Base-by-base conservation (phyloP, 2,329 filamentous ascomycete species). In the Penicillium digitatum region DNA sequence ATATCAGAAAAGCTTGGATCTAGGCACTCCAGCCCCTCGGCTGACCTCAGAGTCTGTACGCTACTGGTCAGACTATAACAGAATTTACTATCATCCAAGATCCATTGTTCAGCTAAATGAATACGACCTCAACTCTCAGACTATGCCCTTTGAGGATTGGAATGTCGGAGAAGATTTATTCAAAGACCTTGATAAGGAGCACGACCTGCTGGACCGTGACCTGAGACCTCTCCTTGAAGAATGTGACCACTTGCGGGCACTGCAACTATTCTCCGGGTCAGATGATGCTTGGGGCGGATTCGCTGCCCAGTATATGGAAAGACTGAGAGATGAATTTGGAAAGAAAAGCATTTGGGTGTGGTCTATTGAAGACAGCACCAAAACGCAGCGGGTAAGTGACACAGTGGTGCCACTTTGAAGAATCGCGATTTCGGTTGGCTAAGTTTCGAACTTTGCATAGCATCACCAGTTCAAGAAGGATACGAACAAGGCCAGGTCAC, bases 51-150 rank as follows among this genome's bases (percentile, higher is more conserved):
- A 85, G 7, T 82, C 83, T 11, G 88, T 97, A n/a, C 84, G 90
- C 51, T 97, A 94, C 76, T 99, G 94, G 93, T 95, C 91, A 31
- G 94, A 99, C 73, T 97, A 91, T 74, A 95, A 90, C 63, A 85
- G 90, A 26, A 83, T 94, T n/a, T 99, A 86, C 74, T 96, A 89
- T 70, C 92, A 97, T 69, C 94, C 94, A 9, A 85, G 84, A 52
- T 96, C 91, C 12, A 83, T 96, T 51, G 81, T 95, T 10, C 92
- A 95, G 69, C 79, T 97, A 14, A 88, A 88, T 68, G 90, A 96
- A 67, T 95, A 89, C 67, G 90, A 95, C 69, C 78, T 95, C 34
- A 86, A 89, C 69, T 93, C 90, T 3, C 81, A 83, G 42, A 78
- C 93, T 27, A 87, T 87, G 80, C 90, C 92, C 0, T 95, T 95